Percentiles rank a stretch among this genome's conserved stretches.
Evolutionary conservation across 495 filamentous ascomycete genomes (phyloP).

Genomic region (Neurospora cerealis): DNA sequence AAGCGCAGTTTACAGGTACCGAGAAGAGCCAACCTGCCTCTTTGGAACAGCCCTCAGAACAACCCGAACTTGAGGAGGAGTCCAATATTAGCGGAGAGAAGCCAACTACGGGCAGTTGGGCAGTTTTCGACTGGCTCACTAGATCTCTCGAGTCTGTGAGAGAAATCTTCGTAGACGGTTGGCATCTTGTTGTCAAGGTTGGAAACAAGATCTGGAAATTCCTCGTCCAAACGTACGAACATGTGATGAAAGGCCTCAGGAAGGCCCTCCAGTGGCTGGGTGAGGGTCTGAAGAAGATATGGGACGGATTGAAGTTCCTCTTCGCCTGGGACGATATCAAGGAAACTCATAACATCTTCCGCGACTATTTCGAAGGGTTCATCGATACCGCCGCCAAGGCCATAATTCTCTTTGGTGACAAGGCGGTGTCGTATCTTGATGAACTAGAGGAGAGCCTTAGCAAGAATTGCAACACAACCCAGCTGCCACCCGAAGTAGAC

Average conservation of each 20-base stretch:
- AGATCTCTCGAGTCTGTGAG: background rate
- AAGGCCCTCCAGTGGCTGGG: background rate
- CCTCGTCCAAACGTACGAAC: background rate
- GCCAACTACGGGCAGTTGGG: background rate
- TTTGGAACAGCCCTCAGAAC: background rate
- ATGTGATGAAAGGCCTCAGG: background rate
- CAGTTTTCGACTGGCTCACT: background rate
- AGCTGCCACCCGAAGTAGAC: background rate
- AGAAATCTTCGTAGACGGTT: background rate
- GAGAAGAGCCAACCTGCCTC: background rate
- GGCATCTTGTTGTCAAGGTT: background rate
- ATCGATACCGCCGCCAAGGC: background rate
- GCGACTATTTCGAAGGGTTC: background rate
- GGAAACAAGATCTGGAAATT: background rate
- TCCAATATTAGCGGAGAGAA: rapidly evolving
- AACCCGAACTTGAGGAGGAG: background rate
- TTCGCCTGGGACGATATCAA: background rate
- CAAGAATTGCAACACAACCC: background rate
- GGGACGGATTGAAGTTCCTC: background rate
- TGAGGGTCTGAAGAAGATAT: background rate
- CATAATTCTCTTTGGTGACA: background rate
- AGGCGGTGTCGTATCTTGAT: background rate
- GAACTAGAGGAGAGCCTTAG: background rate
- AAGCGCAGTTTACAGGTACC: background rate
- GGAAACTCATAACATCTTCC: background rate